A percentile compares a stretch with the other conserved stretches of the same genome.
Conservation (phyloP, 2,329 filamentous ascomycete genomes). For the Sordariomycetes sp. region DNA sequence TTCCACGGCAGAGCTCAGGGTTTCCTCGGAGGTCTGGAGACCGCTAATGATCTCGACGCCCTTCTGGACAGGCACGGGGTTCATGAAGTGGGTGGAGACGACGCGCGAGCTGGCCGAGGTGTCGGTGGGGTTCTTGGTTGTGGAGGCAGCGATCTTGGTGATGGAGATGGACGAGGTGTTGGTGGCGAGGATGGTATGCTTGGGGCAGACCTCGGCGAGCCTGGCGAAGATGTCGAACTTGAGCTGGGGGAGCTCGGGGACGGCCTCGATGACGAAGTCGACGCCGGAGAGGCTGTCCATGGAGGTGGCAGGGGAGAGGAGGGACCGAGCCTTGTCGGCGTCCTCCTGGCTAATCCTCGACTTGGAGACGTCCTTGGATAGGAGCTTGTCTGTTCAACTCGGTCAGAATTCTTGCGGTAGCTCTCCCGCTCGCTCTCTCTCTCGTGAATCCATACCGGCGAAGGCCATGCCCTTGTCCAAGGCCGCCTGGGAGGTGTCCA, state of each 20-base stretch:
- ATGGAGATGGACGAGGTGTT: constrained; percentile 99
- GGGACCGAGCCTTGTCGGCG: constrained; percentile 60
- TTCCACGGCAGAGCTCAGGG: constrained; percentile 69
- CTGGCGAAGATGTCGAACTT: constrained; percentile 82
- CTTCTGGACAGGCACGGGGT: constrained; percentile 92
- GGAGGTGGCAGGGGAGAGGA: constrained; percentile 59
- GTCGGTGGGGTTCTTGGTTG: constrained; percentile 67
- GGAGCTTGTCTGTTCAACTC: constrained; percentile 61
- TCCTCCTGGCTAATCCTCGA: constrained; percentile 73
- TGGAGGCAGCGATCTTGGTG: constrained; percentile 86
- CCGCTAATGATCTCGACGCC: constrained; percentile 96
- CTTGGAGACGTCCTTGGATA: constrained; percentile 88
- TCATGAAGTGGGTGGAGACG: constrained; percentile 98
- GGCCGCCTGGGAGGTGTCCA: constrained; percentile 76
- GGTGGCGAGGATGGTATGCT: constrained; percentile 84
- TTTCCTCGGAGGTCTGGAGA: constrained; percentile 77
- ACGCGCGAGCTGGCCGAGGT: constrained; percentile 77
- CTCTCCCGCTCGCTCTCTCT: not conserved
- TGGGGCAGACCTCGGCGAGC: constrained; percentile 69
- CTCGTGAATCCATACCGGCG: constrained; percentile 45
- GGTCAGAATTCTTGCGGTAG: not conserved
- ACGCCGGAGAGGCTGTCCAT: constrained; percentile 71
- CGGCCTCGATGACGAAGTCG: constrained; percentile 96
- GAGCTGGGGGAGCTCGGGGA: constrained; percentile 80
- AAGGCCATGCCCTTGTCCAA: constrained; percentile 85